Evolutionary conservation across 768 basidiomycete species (phyloP), one percentile per base, ranked within the genome.

Genomic region (Tylopilus sp.): DNA sequence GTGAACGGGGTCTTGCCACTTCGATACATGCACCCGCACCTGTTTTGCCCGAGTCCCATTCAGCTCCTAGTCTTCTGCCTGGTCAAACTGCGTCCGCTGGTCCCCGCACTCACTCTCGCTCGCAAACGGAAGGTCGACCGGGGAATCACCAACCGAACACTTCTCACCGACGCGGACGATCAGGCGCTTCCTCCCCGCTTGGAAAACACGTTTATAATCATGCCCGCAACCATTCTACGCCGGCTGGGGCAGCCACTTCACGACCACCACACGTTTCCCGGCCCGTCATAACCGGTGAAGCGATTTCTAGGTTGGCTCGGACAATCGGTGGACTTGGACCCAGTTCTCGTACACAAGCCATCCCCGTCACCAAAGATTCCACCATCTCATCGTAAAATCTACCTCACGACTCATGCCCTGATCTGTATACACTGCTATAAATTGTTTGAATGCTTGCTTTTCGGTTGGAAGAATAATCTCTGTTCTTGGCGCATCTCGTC

Each of bases 271-370:
- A 82, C 56, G 55, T 73, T 30, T 74, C 58, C 13, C 78, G 89
- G 11, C 89, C 89, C n/a, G 77, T 90, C 40, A 79, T 91, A 59
- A 86, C 85, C 6, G 83, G 76, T 13, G 87, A 85, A 45, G 89
- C 87, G 3, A 78, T 89, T 46, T 83, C 87, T 13, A 75, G 76
- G 52, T 67, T 91, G 29, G 83, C 82, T 25, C 76, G 80, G 58
- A 82, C 84, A 11, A 82, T 89, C 36, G 85, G 81, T 22, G 63
- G 67, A 56, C 49, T 63, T 21, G 65, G 63, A 49, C 52, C 63
- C 40, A 36, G 58, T 31, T 7, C 68, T 11, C 70, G 68, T 19
- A 43, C 66, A 28, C 63, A 63, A 38, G 11, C 60, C 12, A 63
- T 70, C 19, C 45, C 70, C 24, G 60, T 61, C 17, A 50, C 66